Conservation (phyloP, 805 yeast species). For the Hanseniaspora thailandica region DNA sequence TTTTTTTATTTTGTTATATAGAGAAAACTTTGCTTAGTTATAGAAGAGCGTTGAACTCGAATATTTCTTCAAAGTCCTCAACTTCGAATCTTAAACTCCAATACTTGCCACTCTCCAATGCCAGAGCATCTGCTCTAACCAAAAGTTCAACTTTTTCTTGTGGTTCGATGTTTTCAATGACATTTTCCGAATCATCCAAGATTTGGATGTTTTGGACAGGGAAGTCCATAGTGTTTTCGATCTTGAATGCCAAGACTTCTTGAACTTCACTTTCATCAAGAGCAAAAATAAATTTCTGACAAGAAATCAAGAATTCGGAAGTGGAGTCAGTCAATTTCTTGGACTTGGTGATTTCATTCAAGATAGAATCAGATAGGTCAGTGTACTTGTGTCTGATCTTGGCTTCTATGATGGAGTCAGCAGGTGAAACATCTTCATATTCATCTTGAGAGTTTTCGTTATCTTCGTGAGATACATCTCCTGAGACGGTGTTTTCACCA, state of each 20-base stretch:
- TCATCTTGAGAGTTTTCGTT: constrained; percentile 53
- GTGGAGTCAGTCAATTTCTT: constrained; percentile 77
- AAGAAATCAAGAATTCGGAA: constrained; percentile 82
- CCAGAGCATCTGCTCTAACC: constrained; percentile 70
- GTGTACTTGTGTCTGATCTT: constrained; percentile 27
- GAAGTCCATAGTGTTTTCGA: constrained; percentile 74
- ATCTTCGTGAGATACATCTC: constrained; percentile 58
- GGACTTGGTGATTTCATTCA: constrained; percentile 56
- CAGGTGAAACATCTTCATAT: constrained; percentile 43
- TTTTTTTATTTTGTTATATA: background rate
- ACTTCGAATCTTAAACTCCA: constrained; percentile 75
- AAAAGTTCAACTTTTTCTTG: constrained; percentile 38
- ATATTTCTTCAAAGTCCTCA: constrained; percentile 30
- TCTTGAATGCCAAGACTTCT: constrained; percentile 68
- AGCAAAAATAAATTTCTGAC: constrained; percentile 71
- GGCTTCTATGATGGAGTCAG: constrained; percentile 44
- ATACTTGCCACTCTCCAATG: constrained; percentile 45
- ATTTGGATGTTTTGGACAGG: constrained; percentile 54
- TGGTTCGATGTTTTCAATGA: constrained; percentile 6
- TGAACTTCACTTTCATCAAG: constrained; percentile 20
- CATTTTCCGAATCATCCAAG: constrained; percentile 29
- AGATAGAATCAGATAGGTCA: constrained; percentile 45
- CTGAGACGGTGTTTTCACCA: constrained; percentile 14
- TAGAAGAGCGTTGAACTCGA: constrained; percentile 18
- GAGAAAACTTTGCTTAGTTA: background rate